Evolutionary conservation across 176 grass and related monocot genomes (phyloP), one percentile per base, ranked within the genome.

Genomic region (Aegilops sharonensis): DNA sequence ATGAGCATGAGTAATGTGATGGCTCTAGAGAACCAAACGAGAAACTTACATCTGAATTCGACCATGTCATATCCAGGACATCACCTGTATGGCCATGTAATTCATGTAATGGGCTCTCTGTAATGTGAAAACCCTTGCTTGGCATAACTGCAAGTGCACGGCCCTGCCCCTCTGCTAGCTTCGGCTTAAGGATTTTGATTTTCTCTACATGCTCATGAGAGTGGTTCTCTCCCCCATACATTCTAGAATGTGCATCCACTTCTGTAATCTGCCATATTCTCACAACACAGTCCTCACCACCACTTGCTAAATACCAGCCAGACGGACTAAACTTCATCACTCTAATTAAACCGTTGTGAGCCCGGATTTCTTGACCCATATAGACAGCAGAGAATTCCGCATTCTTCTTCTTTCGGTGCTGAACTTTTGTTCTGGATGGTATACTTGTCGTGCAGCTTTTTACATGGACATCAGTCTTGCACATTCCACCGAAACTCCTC

Each of bases 51-150:
- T 99, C 85, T 71, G 87, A 92, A 23, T 88, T 77, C 70, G 97
- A 99, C 97, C 94, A 99, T 52, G 91, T 82, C 88, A 99, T 71
- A 82, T 96, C 97, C 30, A 99, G 85, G 80, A 99, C 94, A 68
- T 86, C 90, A 85, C 82, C 83, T 29, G 47, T 91, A 89, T 99
- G 97, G 6, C 94, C 92, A 70, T 54, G 76, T 56, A 99, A 94
- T 73, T 99, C 93, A 81, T 94, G 92, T 17, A 94, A 11, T 5
- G 94, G 92, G 64, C 70, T 78, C 56, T 96, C 92, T 45, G 90
- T 86, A 88, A 99, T 94, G n/a, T 79, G 83, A 59, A 92, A 94
- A 52, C 69, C 72, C 56, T 88, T 90, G 27, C 87, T 85, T 9
- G 94, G 97, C 74, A 99, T 77, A 65, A 96, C 64, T 75, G 88